Evolutionary conservation across 306 rosid genomes (phyloP).

Genomic region (Lithocarpus polystachyus): DNA sequence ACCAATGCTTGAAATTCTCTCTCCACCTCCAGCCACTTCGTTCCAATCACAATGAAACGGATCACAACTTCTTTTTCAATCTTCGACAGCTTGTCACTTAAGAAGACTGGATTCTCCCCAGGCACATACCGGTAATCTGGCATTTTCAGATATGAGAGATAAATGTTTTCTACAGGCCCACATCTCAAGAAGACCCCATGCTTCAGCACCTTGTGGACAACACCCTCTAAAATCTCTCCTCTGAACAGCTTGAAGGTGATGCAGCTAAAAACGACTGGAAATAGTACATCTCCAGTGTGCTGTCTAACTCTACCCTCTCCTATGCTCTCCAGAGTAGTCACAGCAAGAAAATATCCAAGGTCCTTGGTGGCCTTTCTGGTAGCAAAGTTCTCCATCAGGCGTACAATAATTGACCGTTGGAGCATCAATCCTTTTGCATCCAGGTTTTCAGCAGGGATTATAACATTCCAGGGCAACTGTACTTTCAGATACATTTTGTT

Average conservation of each 20-base stretch:
- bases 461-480: constrained; percentile 75
- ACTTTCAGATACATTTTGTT: constrained; percentile 70
- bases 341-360: constrained; percentile 71
- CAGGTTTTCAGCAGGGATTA: constrained; percentile 66
- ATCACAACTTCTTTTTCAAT: constrained; percentile 60
- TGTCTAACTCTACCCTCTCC: constrained; percentile 87
- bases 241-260: constrained; percentile 70
- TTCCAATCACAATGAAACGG: constrained; percentile 73
- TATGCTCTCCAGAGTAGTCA: constrained; percentile 64
- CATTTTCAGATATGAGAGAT: constrained; percentile 73
- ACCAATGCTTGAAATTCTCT: constrained; percentile 92
- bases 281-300: constrained; percentile 76
- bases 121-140: constrained; percentile 60
- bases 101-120: constrained; percentile 73
- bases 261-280: constrained; percentile 67
- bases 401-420: constrained; percentile 55
- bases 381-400: constrained; percentile 69
- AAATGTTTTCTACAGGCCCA: constrained; percentile 76
- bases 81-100: constrained; percentile 47
- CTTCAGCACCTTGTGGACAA: constrained; percentile 77
- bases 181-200: constrained; percentile 85
- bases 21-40: constrained; percentile 92
- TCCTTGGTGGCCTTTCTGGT: constrained; percentile 69
- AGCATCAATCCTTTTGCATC: constrained; percentile 65
- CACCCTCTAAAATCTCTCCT: constrained; percentile 84